Percentiles rank a stretch among this genome's conserved stretches.
Evolutionary conservation across 257 asterid species (phyloP).

Genomic region (Ligustrum vulgare): DNA sequence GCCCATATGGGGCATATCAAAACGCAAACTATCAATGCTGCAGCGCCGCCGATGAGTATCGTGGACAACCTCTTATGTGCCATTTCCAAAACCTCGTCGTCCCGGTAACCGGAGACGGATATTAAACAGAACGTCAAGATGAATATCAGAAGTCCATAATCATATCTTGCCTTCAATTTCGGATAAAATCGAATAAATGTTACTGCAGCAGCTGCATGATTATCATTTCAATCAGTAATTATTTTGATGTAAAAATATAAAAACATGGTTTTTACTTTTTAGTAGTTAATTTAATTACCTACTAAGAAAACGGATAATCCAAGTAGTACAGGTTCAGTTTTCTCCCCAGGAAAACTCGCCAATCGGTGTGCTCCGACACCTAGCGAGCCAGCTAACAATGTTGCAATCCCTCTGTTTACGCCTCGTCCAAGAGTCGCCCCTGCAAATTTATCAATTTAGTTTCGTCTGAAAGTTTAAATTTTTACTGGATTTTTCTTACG

Average conservation of each 20-base stretch:
- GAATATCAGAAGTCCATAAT: constrained; percentile 26
- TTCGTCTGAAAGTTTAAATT: not conserved
- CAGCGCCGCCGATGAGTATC: constrained; percentile 25
- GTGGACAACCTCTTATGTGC: constrained; percentile 27
- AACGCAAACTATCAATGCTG: constrained; percentile 12
- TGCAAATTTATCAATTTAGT: constrained; percentile 7
- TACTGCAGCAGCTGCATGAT: constrained; percentile 15
- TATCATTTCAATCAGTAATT: not conserved
- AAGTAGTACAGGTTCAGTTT: constrained; percentile 31
- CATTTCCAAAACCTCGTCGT: constrained; percentile 27
- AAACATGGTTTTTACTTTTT: no score
- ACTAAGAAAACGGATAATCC: constrained; percentile 33
- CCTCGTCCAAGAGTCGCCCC: constrained; percentile 53
- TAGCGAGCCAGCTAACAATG: constrained; percentile 36
- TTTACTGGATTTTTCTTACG: not conserved
- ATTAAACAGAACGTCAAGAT: constrained; percentile 29
- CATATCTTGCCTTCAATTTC: constrained; percentile 26
- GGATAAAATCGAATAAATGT: constrained; percentile 29
- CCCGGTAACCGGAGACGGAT: constrained; percentile 28
- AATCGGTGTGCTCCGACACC: constrained; percentile 41
- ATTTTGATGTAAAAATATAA: not conserved
- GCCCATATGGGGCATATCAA: constrained; percentile 29
- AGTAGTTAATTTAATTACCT: constrained; percentile 18
- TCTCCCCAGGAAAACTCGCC: constrained; percentile 32
- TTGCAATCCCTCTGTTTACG: constrained; percentile 39